Percentiles rank a stretch among this genome's conserved stretches.
phyloP scores from a whole-genome alignment of 2,329 filamentous ascomycete species.

The Fusarium sterilihyphosum region DNA sequence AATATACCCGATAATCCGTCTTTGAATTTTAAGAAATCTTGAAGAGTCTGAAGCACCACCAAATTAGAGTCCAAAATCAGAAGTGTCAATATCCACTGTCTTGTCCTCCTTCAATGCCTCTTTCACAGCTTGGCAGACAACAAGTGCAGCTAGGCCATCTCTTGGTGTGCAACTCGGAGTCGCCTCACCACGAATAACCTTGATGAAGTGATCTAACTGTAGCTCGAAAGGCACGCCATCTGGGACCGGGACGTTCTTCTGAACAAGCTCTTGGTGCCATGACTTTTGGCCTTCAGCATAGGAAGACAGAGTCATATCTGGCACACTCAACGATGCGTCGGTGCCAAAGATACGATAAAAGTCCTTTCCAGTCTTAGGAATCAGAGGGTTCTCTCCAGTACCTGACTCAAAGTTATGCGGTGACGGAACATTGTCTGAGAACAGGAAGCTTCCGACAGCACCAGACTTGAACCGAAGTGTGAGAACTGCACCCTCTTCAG shows the following conservation, averaged over 20 bases:
- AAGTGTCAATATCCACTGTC: slow-evolving; percentile 36
- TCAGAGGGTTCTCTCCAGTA: slow-evolving; percentile 66
- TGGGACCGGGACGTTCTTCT: slow-evolving; percentile 39
- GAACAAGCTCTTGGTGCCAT: slow-evolving; percentile 52
- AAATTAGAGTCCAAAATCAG: slow-evolving; percentile 10
- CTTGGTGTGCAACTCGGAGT: slow-evolving; percentile 57
- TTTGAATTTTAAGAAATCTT: no score
- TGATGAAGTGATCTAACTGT: slow-evolving; percentile 62
- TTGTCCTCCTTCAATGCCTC: slow-evolving; percentile 51
- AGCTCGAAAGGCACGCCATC: slow-evolving; percentile 58
- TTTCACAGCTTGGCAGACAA: slow-evolving; percentile 62
- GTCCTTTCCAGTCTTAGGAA: slow-evolving; percentile 54
- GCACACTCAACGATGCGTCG: slow-evolving; percentile 61
- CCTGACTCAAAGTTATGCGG: slow-evolving; percentile 66
- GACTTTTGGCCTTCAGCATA: slow-evolving; percentile 53
- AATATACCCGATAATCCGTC: not conserved
- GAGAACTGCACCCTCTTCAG: slow-evolving; percentile 66
- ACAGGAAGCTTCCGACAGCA: slow-evolving; percentile 65
- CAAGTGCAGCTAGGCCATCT: slow-evolving; percentile 61
- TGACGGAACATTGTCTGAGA: slow-evolving; percentile 62
- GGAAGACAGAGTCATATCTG: slow-evolving; percentile 62
- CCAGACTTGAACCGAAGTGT: slow-evolving; percentile 63
- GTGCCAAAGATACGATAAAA: slow-evolving; percentile 67
- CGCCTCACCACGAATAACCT: slow-evolving; percentile 56
- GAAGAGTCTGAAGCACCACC: no score